A percentile compares a stretch with the other conserved stretches of the same genome.
Evolutionary conservation across 1,139 yeast genomes (phyloP).

Genomic region (Arxiozyma bovina): DNA sequence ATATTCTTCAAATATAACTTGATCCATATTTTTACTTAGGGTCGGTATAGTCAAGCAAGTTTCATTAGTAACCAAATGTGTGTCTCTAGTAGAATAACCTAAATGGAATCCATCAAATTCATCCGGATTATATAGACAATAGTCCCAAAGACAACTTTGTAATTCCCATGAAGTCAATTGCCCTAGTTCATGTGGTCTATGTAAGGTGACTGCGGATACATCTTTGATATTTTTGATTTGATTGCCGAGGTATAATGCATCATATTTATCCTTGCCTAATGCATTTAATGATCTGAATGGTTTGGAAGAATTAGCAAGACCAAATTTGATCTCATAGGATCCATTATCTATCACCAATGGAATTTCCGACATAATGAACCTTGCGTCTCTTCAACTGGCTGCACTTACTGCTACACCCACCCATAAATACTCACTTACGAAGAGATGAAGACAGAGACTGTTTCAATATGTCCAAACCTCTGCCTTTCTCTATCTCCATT

Average conservation of each 20-base stretch:
- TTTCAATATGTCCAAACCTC: too few species aligned
- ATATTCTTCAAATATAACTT: constrained; percentile 88
- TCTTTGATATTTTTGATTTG: constrained; percentile 57
- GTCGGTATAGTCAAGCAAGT: constrained; percentile 78
- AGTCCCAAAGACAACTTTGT: constrained; percentile 91
- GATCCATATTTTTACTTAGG: constrained; percentile 78
- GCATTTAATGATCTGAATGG: constrained; percentile 60
- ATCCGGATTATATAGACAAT: constrained; percentile 42
- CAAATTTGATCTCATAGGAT: constrained; percentile 73
- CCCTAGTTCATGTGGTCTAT: constrained; percentile 82
- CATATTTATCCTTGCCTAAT: constrained; percentile 67
- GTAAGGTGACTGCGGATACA: constrained; percentile 63
- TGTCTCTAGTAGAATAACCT: constrained; percentile 31
- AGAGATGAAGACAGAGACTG: too few species aligned
- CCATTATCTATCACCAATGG: constrained; percentile 68
- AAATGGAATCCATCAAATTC: constrained; percentile 26
- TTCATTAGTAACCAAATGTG: constrained; percentile 41
- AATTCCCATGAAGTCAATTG: constrained; percentile 88
- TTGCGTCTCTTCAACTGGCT: neutral
- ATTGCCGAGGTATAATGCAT: constrained; percentile 65
- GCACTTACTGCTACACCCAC: neutral
- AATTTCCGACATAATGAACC: neutral
- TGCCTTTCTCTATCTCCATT: too few species aligned
- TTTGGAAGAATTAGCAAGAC: constrained; percentile 34
- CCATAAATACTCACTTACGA: too few species aligned